phyloP scores from a whole-genome alignment of 306 rosid species.

The Medicago arabica region DNA sequence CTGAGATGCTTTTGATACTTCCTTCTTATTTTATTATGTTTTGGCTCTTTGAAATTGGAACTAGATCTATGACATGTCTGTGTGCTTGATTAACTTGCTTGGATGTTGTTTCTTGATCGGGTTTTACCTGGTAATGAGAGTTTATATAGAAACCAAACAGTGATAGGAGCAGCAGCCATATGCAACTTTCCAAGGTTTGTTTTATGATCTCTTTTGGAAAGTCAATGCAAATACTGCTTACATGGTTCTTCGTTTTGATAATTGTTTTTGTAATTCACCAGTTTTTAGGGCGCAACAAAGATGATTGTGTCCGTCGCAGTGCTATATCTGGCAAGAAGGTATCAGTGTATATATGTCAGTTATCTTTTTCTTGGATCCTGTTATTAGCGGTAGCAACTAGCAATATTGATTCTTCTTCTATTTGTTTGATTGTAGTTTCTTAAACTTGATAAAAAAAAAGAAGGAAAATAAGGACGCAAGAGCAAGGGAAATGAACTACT shows the following conservation, averaged over 20 bases:
- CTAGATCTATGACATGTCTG: constrained; percentile 89
- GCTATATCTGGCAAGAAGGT: constrained; percentile 98
- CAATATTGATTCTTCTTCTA: background rate
- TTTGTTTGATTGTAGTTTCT: constrained; percentile 61
- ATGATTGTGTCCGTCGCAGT: constrained; percentile 84
- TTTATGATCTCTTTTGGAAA: constrained; percentile 19
- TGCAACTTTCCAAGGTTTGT: constrained; percentile 92
- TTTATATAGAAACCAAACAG: constrained; percentile 82
- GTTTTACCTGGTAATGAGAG: constrained; percentile 87
- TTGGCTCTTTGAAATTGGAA: constrained; percentile 97
- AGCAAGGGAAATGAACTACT: constrained; percentile 91
- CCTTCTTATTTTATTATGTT: constrained; percentile 70
- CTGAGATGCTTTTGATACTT: constrained; percentile 70
- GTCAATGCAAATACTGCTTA: constrained; percentile 16
- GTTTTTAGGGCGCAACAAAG: constrained; percentile 88
- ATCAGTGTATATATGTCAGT: background rate
- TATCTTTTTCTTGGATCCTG: constrained; percentile 2
- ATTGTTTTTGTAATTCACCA: constrained; percentile 44
- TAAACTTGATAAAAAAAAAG: constrained; percentile 79
- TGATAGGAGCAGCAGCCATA: constrained; percentile 74
- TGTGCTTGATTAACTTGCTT: constrained; percentile 71
- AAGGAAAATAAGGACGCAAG: constrained; percentile 94
- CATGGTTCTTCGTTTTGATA: constrained; percentile 7
- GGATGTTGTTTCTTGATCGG: constrained; percentile 78
- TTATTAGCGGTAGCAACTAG: background rate